Conservation (phyloP, 2,329 filamentous ascomycete species). For the Xylariales sp. region DNA sequence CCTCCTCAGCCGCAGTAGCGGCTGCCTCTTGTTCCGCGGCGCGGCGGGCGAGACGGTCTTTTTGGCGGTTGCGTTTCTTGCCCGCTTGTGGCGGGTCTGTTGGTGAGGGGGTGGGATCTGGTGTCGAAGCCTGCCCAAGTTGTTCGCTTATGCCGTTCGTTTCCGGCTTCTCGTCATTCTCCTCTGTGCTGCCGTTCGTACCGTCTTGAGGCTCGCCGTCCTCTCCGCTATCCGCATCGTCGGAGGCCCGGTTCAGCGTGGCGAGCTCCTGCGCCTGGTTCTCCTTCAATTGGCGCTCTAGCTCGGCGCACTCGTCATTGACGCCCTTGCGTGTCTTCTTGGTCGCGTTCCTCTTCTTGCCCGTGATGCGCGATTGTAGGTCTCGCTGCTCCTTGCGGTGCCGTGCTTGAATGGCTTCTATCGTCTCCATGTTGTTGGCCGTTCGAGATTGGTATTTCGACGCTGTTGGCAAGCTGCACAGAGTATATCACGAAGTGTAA, state of each 20-base stretch:
- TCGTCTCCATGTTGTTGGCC: constrained; percentile 40
- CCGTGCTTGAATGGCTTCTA: constrained; percentile 73
- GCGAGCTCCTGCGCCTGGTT: constrained; percentile 60
- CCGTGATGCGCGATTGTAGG: constrained; percentile 77
- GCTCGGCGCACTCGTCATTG: constrained; percentile 68
- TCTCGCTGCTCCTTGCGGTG: constrained; percentile 89
- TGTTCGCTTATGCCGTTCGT: constrained; percentile 15
- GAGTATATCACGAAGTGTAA: too few relatives aligned
- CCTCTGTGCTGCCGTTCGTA: constrained; percentile 1
- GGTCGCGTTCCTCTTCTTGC: constrained; percentile 94
- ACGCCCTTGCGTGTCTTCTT: constrained; percentile 78
- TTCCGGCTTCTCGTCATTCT: constrained; percentile 12
- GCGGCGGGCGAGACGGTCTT: constrained; percentile 82
- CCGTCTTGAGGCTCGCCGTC: constrained; percentile 20
- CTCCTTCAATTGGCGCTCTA: constrained; percentile 63
- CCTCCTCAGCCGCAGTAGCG: constrained; percentile 62
- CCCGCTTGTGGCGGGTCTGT: constrained; percentile 12
- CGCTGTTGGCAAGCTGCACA: too few relatives aligned
- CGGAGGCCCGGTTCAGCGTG: constrained; percentile 28
- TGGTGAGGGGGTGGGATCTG: constrained; percentile 6
- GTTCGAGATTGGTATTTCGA: too few relatives aligned
- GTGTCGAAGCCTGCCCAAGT: constrained; percentile 17
- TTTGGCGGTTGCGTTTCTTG: constrained; percentile 86
- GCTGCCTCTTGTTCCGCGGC: constrained; percentile 77
- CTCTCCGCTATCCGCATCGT: constrained; percentile 5